Percentiles rank a stretch among this genome's conserved stretches.
Evolutionary conservation across 2,329 filamentous ascomycete genomes (phyloP).

Genomic region (Fusarium subglutinans): DNA sequence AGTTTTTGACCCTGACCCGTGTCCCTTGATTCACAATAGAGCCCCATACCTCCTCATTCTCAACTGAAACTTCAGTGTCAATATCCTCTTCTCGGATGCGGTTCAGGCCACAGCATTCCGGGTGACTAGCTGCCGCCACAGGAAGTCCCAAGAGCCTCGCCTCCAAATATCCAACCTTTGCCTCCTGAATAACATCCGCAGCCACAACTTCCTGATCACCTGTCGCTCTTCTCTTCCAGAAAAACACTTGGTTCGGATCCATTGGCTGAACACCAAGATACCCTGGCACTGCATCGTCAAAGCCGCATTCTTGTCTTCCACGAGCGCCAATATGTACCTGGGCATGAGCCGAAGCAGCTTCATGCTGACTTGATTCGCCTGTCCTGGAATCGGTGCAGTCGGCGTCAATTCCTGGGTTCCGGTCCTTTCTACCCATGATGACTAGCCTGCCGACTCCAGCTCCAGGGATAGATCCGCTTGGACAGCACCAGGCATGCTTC

Average conservation of each 20-base stretch:
- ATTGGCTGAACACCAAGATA: background rate
- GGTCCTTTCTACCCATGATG: background rate
- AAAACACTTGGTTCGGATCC: background rate
- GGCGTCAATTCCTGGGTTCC: background rate
- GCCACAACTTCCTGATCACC: background rate
- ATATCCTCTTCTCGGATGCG: rapidly evolving
- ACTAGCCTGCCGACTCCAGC: background rate
- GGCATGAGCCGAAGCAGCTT: background rate
- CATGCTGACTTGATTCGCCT: background rate
- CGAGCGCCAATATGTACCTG: background rate
- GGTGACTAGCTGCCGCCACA: background rate
- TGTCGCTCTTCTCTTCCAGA: background rate
- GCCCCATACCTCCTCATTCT: background rate
- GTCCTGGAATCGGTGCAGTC: rapidly evolving
- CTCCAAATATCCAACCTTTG: background rate
- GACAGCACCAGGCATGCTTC: background rate
- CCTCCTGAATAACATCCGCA: background rate
- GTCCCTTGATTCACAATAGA: rapidly evolving
- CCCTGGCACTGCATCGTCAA: background rate
- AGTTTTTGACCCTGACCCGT: background rate
- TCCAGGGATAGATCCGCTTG: background rate
- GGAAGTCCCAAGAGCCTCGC: background rate
- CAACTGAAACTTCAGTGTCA: background rate
- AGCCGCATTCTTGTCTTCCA: background rate
- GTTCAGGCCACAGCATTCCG: background rate